Evolutionary conservation across 371 early-diverging fungal genomes (phyloP), one percentile per base, ranked within the genome.

Genomic region (Rhizopus sp.): DNA sequence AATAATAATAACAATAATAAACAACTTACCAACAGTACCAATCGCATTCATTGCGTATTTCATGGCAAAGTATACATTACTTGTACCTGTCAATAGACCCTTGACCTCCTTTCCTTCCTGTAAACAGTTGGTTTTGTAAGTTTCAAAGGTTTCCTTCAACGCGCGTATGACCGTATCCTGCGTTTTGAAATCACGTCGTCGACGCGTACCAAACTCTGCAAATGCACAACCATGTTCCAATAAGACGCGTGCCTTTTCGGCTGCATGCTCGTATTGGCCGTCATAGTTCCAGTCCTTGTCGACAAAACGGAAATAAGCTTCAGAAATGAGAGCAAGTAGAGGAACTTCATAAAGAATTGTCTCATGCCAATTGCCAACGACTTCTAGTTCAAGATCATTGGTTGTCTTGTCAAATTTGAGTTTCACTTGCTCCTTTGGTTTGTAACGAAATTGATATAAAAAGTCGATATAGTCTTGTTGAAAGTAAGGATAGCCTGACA

Each of bases 321-420:
- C 90, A 0, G 88, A 86, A 15, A 92, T 70, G 15, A 92, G 75
- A 0, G 91, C 81, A 16, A 92, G 59, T 34, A 92, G 41, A 3
- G 88, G 84, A 4, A 92, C 87, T 57, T 92, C 92, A 59, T 92
- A 92, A 30, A 92, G 70, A 45, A 92, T 92, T 0, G 84, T 78
- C 31, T 89, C 84, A n/a, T 72, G 63, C 92, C 92, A 92, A 13
- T 64, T 56, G 29, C 92, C 92, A 0, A 55, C 59, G 7, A 92
- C 72, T 8, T 64, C 69, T 17, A 91, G 55, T 9, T 76, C 64
- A 6, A 88, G 64, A 8, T 69, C 69, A 7, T 64, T 57, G n/a
- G 73, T 66, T 0, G 6, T 31, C 3, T 69, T 54, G 39, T 78
- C 69, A 41, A 73, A 66, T 3, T 62, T 56, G 29, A 78, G 64